Evolutionary conservation across 495 filamentous ascomycete genomes (phyloP).

Genomic region (Penicillium salamii): DNA sequence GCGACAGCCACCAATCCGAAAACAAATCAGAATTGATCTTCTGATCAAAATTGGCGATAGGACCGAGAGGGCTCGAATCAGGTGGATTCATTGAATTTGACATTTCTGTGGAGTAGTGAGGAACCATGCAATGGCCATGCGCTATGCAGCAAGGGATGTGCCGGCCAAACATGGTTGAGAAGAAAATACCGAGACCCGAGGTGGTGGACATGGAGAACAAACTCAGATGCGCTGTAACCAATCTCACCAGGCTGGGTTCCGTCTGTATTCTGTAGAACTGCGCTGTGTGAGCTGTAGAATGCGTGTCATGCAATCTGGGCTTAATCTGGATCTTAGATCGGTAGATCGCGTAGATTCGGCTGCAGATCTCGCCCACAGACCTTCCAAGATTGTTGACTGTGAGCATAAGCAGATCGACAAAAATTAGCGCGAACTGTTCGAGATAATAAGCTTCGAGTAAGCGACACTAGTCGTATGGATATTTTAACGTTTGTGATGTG

Average conservation of each 20-base stretch:
- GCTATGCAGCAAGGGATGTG: constrained; percentile 16
- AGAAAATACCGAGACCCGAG: not conserved
- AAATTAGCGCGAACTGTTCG: not conserved
- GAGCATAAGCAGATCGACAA: not conserved
- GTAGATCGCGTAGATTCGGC: not conserved
- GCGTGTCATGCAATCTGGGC: not conserved
- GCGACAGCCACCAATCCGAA: not conserved
- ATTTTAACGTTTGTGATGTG: not conserved
- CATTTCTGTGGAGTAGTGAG: constrained; percentile 12
- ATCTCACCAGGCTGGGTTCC: not conserved
- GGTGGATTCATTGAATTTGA: constrained; percentile 6
- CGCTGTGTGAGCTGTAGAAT: not conserved
- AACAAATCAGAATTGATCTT: not conserved
- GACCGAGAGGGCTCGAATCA: not conserved
- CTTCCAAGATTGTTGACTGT: not conserved
- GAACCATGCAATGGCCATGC: constrained; percentile 18
- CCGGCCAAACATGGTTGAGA: not conserved
- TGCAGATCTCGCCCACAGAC: too few species aligned
- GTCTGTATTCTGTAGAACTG: too few species aligned
- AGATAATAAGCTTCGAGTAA: not conserved
- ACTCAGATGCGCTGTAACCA: not conserved
- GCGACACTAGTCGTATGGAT: not conserved
- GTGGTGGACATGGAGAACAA: not conserved
- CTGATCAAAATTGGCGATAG: not conserved
- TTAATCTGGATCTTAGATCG: not conserved